A percentile compares a stretch with the other conserved stretches of the same genome.
phyloP scores from a whole-genome alignment of 2,329 filamentous ascomycete species.

The Aspergillus candidus region DNA sequence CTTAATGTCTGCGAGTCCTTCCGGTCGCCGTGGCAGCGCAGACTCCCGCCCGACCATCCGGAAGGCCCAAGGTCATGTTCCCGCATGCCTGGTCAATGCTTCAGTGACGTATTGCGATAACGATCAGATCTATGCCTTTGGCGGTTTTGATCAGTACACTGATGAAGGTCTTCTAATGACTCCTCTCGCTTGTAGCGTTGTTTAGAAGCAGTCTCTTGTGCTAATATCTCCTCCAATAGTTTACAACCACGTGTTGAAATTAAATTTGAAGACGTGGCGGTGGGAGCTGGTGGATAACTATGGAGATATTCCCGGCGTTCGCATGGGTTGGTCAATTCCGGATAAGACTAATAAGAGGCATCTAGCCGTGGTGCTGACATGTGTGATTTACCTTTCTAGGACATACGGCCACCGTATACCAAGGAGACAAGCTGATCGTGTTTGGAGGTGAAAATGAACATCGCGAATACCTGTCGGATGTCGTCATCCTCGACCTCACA shows the following conservation, averaged over 20 bases:
- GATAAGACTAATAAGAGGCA: slow-evolving; percentile 2
- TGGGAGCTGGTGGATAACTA: slow-evolving; percentile 98
- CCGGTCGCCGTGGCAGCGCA: slow-evolving; percentile 52
- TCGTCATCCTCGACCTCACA: slow-evolving; percentile 92
- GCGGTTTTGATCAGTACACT: slow-evolving; percentile 96
- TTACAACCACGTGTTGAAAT: slow-evolving; percentile 90
- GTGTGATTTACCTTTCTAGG: slow-evolving; percentile 45
- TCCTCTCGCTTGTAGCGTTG: background rate
- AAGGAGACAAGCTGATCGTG: slow-evolving; percentile 90
- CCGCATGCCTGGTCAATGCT: slow-evolving; percentile 93
- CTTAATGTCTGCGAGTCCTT: slow-evolving; percentile 81
- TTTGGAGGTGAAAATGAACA: slow-evolving; percentile 99
- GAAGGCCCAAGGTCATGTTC: slow-evolving; percentile 70
- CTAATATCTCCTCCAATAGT: slow-evolving; percentile 43
- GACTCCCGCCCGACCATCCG: slow-evolving; percentile 84
- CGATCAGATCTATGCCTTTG: slow-evolving; percentile 96
- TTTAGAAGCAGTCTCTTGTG: background rate
- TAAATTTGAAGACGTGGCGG: slow-evolving; percentile 81
- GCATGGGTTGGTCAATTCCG: slow-evolving; percentile 66
- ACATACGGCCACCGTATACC: slow-evolving; percentile 89
- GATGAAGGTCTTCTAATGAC: slow-evolving; percentile 61
- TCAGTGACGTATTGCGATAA: slow-evolving; percentile 98
- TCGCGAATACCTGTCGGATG: slow-evolving; percentile 86
- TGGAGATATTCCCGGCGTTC: slow-evolving; percentile 91
- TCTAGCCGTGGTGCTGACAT: background rate